These are phyloP conservation scores for Cryphonectria carpinicola DNA, from an alignment of 2,329 filamentous ascomycete species.

Conservation along the genomic window DNA sequence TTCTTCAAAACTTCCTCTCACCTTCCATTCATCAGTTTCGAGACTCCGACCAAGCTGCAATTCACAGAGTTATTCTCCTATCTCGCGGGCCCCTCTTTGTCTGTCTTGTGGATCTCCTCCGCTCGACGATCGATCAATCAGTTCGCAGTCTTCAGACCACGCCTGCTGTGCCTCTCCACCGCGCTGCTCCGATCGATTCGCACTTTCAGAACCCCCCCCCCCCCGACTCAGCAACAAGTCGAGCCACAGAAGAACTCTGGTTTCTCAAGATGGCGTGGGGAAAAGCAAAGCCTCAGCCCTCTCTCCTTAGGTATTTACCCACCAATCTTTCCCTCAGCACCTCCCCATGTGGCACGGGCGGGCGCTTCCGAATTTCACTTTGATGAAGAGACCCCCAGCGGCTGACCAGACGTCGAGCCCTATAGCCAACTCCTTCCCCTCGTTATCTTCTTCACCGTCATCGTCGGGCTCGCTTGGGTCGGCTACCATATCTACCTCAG, in stretches of 20 bases:
- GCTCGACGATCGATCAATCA: constrained; percentile 4
- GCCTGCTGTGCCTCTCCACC: constrained; percentile 7
- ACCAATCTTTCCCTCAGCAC: background rate
- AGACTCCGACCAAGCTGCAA: background rate
- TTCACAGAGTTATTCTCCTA: background rate
- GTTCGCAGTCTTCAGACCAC: background rate
- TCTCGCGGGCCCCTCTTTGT: background rate
- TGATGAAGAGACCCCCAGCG: background rate
- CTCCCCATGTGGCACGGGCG: background rate
- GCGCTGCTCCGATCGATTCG: background rate
- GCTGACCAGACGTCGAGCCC: constrained; percentile 4
- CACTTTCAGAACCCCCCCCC: background rate
- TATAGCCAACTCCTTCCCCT: constrained; percentile 67
- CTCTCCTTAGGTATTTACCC: constrained; percentile 21
- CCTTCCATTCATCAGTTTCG: background rate
- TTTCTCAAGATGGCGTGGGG: constrained; percentile 27
- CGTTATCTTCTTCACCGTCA: constrained; percentile 62
- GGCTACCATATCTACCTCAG: constrained; percentile 75
- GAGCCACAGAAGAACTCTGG: background rate
- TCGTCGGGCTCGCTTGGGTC: constrained; percentile 64
- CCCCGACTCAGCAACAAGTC: background rate
- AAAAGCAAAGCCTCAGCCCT: constrained; percentile 21
- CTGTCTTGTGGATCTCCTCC: constrained; percentile 5
- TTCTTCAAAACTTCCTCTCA: background rate
- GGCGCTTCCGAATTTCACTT: background rate